Conservation (phyloP, 306 rosid genomes). For the Malus fusca region DNA sequence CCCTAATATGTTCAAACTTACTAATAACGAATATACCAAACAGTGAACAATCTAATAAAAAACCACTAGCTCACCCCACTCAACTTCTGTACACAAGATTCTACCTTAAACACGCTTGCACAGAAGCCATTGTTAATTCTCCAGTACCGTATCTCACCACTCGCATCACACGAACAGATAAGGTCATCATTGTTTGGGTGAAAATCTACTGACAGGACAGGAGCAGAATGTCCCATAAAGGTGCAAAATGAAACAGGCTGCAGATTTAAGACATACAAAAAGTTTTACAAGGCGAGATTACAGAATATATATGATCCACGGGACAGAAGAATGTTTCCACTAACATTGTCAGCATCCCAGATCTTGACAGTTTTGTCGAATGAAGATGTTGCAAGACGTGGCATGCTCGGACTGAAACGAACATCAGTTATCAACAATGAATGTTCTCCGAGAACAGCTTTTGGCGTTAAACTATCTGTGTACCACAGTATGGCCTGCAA, state of each 20-base stretch:
- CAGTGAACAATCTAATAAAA: not conserved
- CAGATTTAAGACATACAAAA: conserved; percentile 6
- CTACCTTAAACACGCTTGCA: conserved; percentile 66
- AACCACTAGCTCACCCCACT: not conserved
- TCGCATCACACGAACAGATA: conserved; percentile 84
- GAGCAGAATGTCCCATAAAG: conserved; percentile 70
- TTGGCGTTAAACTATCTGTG: conserved; percentile 64
- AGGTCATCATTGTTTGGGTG: conserved; percentile 90
- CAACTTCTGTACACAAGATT: not conserved
- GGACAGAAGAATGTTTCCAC: conserved; percentile 20
- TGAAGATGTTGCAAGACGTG: conserved; percentile 91
- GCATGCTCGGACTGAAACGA: conserved; percentile 84
- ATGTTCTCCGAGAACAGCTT: conserved; percentile 79
- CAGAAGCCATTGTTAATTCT: conserved; percentile 81
- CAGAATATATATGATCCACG: not conserved
- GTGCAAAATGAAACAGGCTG: conserved; percentile 83
- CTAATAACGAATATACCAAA: conserved; percentile 4
- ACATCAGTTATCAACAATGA: conserved; percentile 75
- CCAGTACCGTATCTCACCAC: conserved; percentile 93
- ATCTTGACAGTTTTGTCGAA: conserved; percentile 94
- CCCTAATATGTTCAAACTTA: conserved; percentile 44
- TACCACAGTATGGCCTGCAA: conserved; percentile 87
- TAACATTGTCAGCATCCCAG: conserved; percentile 96
- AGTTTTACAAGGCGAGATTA: not conserved
- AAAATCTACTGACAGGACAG: conserved; percentile 89